A percentile compares a stretch with the other conserved stretches of the same genome.
These are phyloP conservation scores for Xylaria grammica DNA, from an alignment of 495 filamentous ascomycete species.

Conservation along the genomic window DNA sequence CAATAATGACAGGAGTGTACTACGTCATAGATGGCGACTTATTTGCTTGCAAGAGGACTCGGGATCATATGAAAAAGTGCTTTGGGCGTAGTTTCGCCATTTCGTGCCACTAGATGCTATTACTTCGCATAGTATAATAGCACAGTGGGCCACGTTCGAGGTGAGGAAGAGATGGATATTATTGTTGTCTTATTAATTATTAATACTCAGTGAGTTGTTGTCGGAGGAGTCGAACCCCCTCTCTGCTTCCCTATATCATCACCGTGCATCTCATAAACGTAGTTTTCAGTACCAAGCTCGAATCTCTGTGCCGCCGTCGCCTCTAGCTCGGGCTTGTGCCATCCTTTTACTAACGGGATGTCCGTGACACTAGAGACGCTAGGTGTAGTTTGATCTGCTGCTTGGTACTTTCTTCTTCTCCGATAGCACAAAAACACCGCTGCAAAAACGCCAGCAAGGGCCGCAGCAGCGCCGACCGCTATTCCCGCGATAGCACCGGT, in stretches of 20 bases:
- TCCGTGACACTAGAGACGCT: not conserved
- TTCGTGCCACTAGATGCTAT: too few relatives aligned
- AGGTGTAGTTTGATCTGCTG: not conserved
- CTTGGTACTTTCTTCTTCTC: not conserved
- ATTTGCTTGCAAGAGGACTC: too few relatives aligned
- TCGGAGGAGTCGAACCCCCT: slow-evolving; percentile 24
- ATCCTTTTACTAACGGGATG: not conserved
- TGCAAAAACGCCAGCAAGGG: slow-evolving; percentile 8
- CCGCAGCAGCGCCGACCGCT: slow-evolving; percentile 27
- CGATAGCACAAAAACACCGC: not conserved
- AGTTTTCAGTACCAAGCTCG: not conserved
- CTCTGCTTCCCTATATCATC: slow-evolving; percentile 10
- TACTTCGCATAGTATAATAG: too few relatives aligned
- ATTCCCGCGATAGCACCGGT: slow-evolving; percentile 36
- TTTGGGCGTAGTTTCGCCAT: too few relatives aligned
- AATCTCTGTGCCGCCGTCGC: not conserved
- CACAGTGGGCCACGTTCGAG: too few relatives aligned
- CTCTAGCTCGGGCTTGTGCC: slow-evolving; percentile 3
- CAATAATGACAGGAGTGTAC: too few relatives aligned
- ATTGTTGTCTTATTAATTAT: not conserved
- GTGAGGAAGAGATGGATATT: not conserved
- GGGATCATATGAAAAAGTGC: too few relatives aligned
- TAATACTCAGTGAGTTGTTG: not conserved
- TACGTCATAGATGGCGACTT: too few relatives aligned
- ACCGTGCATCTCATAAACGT: not conserved